Evolutionary conservation across 164 flowering plant genomes (phyloP), one percentile per base, ranked within the genome.

Genomic region (Paratinospora sagittata): DNA sequence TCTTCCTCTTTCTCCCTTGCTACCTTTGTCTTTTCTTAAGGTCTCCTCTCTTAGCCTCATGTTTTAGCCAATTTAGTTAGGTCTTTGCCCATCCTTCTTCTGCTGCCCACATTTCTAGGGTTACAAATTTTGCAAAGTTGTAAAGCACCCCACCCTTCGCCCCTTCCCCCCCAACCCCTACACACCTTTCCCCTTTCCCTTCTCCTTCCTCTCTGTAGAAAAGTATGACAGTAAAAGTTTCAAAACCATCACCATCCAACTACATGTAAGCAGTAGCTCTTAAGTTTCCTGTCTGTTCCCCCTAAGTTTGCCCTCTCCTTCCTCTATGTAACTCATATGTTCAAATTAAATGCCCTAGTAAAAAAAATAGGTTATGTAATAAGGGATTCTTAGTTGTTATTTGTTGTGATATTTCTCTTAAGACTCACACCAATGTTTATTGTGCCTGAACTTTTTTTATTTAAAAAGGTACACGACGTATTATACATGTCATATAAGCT

Each of bases 11-110:
- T 71, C 27, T 5, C 12, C 6, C 68, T 74, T 64, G 66, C 77
- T 72, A 49, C 70, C 74, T 81, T 82, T 78, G 82, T 80, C 84
- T 78, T 83, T 78, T 74, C 69, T 78, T 81, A 64, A 68, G 71
- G 63, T 77, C 33, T 73, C 14, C 34, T 60, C 68, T 73, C 72
- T 36, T 67, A 43, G 66, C 72, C 72, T 76, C 70, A 33, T 65
- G 65, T 74, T 57, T n/a, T 70, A 17, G 65, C 82, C 72, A 36
- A 77, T 78, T 78, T 73, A 61, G 78, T 74, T 75, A 61, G 70
- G 68, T 49, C 61, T 58, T 66, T 47, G 27, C 72, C 26, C 63
- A 27, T 27, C 26, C 65, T 14, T 55, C 47, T 70, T 41, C 60
- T 37, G 33, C 68, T 60, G 69, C 73, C 70, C 74, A 43, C 43